phyloP scores from a whole-genome alignment of 2,329 filamentous ascomycete species.

The Trematosphaeria pertusa region DNA sequence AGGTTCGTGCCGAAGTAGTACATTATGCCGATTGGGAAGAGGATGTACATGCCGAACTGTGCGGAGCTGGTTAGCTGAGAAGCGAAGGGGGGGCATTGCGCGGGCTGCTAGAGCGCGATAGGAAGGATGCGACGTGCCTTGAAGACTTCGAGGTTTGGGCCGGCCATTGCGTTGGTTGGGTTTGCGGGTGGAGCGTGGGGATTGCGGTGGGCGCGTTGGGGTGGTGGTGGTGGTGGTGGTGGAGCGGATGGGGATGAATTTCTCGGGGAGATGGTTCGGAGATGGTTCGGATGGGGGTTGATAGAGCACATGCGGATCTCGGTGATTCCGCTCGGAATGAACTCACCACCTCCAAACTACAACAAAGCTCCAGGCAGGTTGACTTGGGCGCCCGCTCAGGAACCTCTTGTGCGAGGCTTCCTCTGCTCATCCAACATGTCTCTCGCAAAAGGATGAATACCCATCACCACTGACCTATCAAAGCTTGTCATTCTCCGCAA shows the following conservation, averaged over 20 bases:
- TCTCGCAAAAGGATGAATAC: too few relatives aligned
- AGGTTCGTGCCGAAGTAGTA: slow-evolving; percentile 99
- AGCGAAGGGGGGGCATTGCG: slow-evolving; percentile 9
- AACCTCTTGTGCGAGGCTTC: too few relatives aligned
- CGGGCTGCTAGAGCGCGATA: too few relatives aligned
- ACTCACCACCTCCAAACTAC: neutral
- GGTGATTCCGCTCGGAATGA: slow-evolving; percentile 4
- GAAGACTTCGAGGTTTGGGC: slow-evolving; percentile 92
- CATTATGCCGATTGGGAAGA: slow-evolving; percentile 99
- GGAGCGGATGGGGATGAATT: slow-evolving; percentile 18
- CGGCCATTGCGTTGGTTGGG: slow-evolving; percentile 66
- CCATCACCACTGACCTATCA: slow-evolving; percentile 15
- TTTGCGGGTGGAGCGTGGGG: slow-evolving; percentile 38
- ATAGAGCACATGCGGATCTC: too few relatives aligned
- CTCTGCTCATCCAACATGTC: too few relatives aligned
- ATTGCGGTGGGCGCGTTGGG: slow-evolving; percentile 9
- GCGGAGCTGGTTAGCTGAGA: slow-evolving; percentile 7
- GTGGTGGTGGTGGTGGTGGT: slow-evolving; percentile 7
- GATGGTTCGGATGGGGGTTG: slow-evolving; percentile 21
- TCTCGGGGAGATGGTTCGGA: slow-evolving; percentile 28
- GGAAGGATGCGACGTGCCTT: slow-evolving; percentile 66
- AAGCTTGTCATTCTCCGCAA: slow-evolving; percentile 19
- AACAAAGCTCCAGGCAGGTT: too few relatives aligned
- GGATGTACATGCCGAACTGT: slow-evolving; percentile 99
- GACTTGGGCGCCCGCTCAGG: too few relatives aligned